Conservation (phyloP, 352 stramenopile genomes). For the Globisporangium cederbergense region DNA sequence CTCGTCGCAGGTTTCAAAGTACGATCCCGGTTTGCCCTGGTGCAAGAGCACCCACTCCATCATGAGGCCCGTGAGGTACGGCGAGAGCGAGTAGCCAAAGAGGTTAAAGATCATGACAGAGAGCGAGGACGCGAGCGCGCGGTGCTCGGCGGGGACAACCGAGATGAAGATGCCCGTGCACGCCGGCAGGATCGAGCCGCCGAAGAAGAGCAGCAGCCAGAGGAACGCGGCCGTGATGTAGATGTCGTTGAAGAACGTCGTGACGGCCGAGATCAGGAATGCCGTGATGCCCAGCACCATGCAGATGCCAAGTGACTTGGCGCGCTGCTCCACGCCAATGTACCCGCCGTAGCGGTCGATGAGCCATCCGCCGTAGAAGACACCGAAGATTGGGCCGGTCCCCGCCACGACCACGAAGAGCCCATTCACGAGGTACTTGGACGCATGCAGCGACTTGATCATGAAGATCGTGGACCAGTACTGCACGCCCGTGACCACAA, state of each 20-base stretch:
- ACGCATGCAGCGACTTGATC: slow-evolving; percentile 80
- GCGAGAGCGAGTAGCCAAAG: slow-evolving; percentile 74
- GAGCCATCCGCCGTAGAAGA: slow-evolving; percentile 80
- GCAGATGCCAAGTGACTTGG: slow-evolving; percentile 71
- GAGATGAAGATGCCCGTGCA: slow-evolving; percentile 87
- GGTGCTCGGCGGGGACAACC: slow-evolving; percentile 68
- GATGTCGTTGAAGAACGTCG: slow-evolving; percentile 79
- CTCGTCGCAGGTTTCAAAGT: slow-evolving; percentile 77
- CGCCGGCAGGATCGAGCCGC: slow-evolving; percentile 71
- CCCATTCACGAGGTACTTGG: slow-evolving; percentile 80
- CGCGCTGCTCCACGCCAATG: slow-evolving; percentile 69
- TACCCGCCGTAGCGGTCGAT: slow-evolving; percentile 78
- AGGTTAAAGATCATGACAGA: slow-evolving; percentile 85
- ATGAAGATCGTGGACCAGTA: slow-evolving; percentile 89
- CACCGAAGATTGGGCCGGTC: slow-evolving; percentile 75
- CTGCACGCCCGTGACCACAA: slow-evolving; percentile 83
- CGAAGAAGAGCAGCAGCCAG: slow-evolving; percentile 83
- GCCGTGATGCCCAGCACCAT: slow-evolving; percentile 70
- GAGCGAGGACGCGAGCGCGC: slow-evolving; percentile 73
- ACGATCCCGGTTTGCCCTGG: slow-evolving; percentile 49
- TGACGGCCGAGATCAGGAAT: slow-evolving; percentile 59
- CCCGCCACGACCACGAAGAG: slow-evolving; percentile 80
- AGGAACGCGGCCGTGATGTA: slow-evolving; percentile 72
- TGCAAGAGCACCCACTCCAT: slow-evolving; percentile 79
- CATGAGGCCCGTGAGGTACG: slow-evolving; percentile 71